Conservation (phyloP, 2,329 filamentous ascomycete genomes). For the Monilinia fructicola region DNA sequence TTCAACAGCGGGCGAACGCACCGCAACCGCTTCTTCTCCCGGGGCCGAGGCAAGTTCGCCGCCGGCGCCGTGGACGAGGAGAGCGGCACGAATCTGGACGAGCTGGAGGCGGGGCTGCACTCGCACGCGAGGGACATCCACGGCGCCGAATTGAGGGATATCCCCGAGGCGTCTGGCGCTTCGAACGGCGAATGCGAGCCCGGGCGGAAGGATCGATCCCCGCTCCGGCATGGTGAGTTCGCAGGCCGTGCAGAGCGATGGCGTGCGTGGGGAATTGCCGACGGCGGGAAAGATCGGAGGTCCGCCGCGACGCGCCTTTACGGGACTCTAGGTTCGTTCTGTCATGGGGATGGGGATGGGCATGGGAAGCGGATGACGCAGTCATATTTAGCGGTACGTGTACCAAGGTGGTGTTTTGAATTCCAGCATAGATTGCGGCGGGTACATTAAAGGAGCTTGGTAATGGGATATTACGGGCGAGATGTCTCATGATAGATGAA, state of each 20-base stretch:
- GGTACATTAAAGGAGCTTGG: neutral
- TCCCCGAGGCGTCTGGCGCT: slow-evolving; percentile 42
- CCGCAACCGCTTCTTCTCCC: slow-evolving; percentile 59
- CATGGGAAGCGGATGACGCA: too few species aligned
- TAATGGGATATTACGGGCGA: neutral
- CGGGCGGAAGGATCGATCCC: slow-evolving; percentile 36
- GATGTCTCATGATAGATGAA: neutral
- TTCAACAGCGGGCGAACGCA: slow-evolving; percentile 46
- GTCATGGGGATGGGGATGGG: neutral
- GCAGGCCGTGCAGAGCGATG: slow-evolving; percentile 37
- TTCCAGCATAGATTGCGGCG: slow-evolving; percentile 2
- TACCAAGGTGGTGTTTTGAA: neutral
- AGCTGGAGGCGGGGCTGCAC: slow-evolving; percentile 36
- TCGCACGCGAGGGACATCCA: slow-evolving; percentile 42
- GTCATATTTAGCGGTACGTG: slow-evolving; percentile 2
- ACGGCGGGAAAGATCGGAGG: slow-evolving; percentile 1
- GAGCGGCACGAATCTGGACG: slow-evolving; percentile 34
- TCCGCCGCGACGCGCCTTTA: slow-evolving; percentile 10
- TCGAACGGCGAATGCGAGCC: slow-evolving; percentile 25
- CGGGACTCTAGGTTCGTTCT: neutral
- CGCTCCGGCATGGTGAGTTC: slow-evolving; percentile 39
- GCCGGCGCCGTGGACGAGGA: slow-evolving; percentile 27
- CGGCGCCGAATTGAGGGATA: slow-evolving; percentile 35
- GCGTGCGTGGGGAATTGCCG: slow-evolving; percentile 33
- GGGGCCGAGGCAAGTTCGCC: slow-evolving; percentile 41